phyloP scores from a whole-genome alignment of 2,329 filamentous ascomycete species.

The Hirsutella thompsonii region DNA sequence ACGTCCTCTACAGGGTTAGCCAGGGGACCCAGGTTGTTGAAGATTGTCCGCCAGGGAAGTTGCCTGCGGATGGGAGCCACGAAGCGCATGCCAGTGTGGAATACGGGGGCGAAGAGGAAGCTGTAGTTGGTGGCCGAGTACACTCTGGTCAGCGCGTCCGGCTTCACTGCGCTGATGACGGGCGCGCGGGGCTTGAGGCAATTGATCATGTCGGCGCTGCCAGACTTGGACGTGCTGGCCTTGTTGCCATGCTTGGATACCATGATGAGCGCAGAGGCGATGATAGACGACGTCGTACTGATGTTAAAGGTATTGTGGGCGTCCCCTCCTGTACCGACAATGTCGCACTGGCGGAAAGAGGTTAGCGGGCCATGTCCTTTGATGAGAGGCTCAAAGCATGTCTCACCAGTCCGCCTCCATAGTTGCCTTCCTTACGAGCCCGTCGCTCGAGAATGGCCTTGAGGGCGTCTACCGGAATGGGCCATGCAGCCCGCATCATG shows the following conservation, averaged over 20 bases:
- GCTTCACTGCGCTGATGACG: constrained; percentile 60
- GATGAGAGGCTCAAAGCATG: too few relatives aligned
- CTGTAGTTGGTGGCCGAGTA: constrained; percentile 80
- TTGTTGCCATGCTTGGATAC: constrained; percentile 94
- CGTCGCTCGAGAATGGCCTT: constrained; percentile 45
- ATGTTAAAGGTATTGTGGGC: constrained; percentile 98
- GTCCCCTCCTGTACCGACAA: constrained; percentile 94
- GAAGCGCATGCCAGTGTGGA: constrained; percentile 89
- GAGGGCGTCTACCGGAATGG: constrained; percentile 54
- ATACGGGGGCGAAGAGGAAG: constrained; percentile 91
- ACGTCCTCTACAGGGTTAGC: constrained; percentile 77
- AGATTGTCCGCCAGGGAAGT: constrained; percentile 89
- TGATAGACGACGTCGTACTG: constrained; percentile 84
- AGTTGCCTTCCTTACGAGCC: constrained; percentile 55
- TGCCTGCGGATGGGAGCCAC: constrained; percentile 77
- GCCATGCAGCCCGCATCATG: constrained; percentile 71
- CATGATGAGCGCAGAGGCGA: constrained; percentile 74
- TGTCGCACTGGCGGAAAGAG: constrained; percentile 51
- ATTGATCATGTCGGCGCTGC: constrained; percentile 82
- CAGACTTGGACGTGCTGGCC: constrained; percentile 88
- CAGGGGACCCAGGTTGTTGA: constrained; percentile 89
- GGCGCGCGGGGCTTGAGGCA: constrained; percentile 61
- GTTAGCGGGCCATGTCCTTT: background rate
- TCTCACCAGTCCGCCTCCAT: constrained; percentile 72
- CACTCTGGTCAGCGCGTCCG: constrained; percentile 55